Base-by-base conservation (phyloP, 1,284 basidiomycete genomes). In the Malassezia japonica region DNA sequence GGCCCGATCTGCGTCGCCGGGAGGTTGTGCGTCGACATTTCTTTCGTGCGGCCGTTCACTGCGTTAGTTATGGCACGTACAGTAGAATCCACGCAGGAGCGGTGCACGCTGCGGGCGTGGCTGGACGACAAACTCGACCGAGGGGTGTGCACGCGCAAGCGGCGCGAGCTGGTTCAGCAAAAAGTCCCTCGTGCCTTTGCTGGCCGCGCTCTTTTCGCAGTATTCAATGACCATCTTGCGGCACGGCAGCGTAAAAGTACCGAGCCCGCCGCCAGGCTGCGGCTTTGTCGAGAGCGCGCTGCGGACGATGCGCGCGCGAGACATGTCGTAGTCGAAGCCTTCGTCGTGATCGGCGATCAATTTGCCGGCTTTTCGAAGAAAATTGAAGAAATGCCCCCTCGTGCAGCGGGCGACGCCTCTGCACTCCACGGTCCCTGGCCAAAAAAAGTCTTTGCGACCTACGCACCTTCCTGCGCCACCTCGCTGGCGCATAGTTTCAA, bases 161-260 rank as follows among this genome's bases (percentile, higher is more conserved):
- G 40, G 32, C 40, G 20, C 41, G 13, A 48, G 52, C n/a, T 50
- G 37, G n/a, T 48, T 48, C 16, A 55, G 46, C 12, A 59, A 31
- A 34, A 32, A 60, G 29, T 48, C 45, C 18, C 51, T 44, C 20
- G 48, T 48, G 18, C 59, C 59, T 16, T 45, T 46, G 28, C 51
- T 55, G 15, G 45, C 28, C 21, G 50, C 45, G 28, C 43, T 44
- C 7, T 42, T 42, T 5, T 55, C 52, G 48, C 53, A 56, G 43
- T 56, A 61, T 32, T 56, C 48, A 3, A 61, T 24, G n/a, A 61
- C 42, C 4, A 61, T 35, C 35, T 61, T 61, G 32, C 56, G 56
- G 42, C 52, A 56, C 15, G 56, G 59, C 31, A 58, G 42, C n/a
- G 37, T 36, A 25, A 48, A 59, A 5, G 47, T 35, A 27, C 59